These are phyloP conservation scores for Didymella exigua DNA, from an alignment of 2,329 filamentous ascomycete species.

Conservation along the genomic window DNA sequence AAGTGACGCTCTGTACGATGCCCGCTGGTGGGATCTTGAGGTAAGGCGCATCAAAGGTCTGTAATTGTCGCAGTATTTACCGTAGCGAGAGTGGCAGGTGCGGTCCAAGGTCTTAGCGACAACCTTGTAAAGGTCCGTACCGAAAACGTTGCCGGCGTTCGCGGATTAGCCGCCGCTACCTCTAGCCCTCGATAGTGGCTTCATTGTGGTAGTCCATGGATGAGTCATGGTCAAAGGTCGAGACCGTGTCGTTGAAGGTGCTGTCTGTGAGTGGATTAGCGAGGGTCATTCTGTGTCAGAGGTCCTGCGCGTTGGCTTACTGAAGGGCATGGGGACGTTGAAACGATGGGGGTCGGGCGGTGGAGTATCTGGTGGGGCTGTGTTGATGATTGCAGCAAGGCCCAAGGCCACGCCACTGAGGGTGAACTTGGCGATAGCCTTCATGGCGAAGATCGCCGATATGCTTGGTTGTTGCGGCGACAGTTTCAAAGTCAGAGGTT, in stretches of 20 bases:
- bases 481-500: not conserved
- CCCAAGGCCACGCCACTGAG: not conserved
- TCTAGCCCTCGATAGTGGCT: not conserved
- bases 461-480: not conserved
- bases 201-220: not conserved
- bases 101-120: not conserved
- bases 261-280: not conserved
- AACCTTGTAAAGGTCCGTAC: not conserved
- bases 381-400: not conserved
- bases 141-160: not conserved
- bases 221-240: not conserved
- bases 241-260: not conserved
- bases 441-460: not conserved
- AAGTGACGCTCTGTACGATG: not conserved
- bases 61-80: not conserved
- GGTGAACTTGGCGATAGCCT: not conserved
- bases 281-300: not conserved
- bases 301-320: not conserved
- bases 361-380: not conserved
- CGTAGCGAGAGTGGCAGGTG: not conserved
- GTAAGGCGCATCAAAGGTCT: not conserved
- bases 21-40: not conserved
- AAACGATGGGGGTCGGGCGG: not conserved
- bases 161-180: not conserved
- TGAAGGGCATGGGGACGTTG: not conserved